phyloP scores from a whole-genome alignment of 2,329 filamentous ascomycete genomes.

The Cryphonectria nitschkei region DNA sequence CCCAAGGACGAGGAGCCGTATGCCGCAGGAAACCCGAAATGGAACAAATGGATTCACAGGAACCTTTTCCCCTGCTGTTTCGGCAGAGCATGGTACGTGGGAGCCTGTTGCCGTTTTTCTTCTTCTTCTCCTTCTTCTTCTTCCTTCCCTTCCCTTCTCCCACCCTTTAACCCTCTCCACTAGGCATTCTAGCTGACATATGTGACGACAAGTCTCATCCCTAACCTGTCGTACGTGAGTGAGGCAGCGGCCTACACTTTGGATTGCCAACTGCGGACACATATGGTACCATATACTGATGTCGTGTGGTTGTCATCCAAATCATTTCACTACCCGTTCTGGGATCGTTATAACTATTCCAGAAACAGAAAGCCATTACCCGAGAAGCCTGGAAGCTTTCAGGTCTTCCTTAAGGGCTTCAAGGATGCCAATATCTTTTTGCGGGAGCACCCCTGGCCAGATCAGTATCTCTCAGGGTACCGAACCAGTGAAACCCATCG shows the following conservation, averaged over 20 bases:
- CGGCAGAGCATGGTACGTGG: conserved; percentile 76
- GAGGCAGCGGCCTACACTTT: conserved; percentile 97
- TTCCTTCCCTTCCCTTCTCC: too few species aligned
- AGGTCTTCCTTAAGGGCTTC: conserved; percentile 95
- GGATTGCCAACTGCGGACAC: conserved; percentile 84
- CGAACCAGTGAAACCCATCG: conserved; percentile 68
- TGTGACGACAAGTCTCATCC: conserved; percentile 69
- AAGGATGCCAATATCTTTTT: conserved; percentile 97
- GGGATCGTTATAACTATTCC: conserved; percentile 88
- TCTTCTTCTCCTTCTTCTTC: neutral
- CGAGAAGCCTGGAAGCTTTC: conserved; percentile 91
- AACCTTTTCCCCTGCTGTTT: conserved; percentile 98
- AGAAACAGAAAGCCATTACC: conserved; percentile 86
- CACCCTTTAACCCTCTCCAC: too few species aligned
- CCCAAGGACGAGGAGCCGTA: conserved; percentile 99
- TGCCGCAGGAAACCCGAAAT: conserved; percentile 94
- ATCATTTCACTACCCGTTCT: conserved; percentile 97
- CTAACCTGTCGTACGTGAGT: conserved; percentile 96
- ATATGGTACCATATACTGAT: conserved; percentile 95
- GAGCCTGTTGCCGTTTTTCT: neutral
- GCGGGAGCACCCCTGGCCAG: conserved; percentile 94
- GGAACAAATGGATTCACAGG: conserved; percentile 99
- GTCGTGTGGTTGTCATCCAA: conserved; percentile 94
- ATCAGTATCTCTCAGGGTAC: conserved; percentile 77
- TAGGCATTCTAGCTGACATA: conserved; percentile 9